Conservation (phyloP, 768 basidiomycete genomes). For the Suillus bovinus region DNA sequence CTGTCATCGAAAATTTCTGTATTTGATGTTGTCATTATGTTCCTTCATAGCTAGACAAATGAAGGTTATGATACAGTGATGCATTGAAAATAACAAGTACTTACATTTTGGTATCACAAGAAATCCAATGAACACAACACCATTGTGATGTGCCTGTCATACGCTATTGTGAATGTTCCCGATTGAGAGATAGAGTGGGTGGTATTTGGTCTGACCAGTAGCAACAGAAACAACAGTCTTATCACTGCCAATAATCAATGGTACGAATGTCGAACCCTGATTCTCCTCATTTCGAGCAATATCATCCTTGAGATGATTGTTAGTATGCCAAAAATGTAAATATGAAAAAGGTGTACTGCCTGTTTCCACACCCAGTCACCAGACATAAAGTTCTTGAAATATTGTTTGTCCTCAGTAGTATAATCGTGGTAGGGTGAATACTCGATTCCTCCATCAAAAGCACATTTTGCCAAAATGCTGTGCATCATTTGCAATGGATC, state of each 20-base stretch:
- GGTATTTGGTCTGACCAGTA: background rate
- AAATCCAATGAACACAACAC: background rate
- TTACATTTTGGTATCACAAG: background rate
- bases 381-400: constrained; percentile 15
- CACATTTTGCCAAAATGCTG: constrained; percentile 22
- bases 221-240: background rate
- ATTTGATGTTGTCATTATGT: background rate
- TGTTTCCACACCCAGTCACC: constrained; percentile 17
- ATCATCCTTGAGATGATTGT: constrained; percentile 6
- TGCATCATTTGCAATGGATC: constrained; percentile 17
- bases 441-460: constrained; percentile 23
- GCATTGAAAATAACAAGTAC: background rate
- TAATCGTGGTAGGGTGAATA: constrained; percentile 17
- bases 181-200: background rate
- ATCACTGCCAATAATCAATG: constrained; percentile 13
- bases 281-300: constrained; percentile 18
- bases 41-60: background rate
- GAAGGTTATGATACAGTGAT: background rate
- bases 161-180: background rate
- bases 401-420: background rate
- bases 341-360: constrained; percentile 7
- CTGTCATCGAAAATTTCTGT: constrained; percentile 25
- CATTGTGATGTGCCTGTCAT: background rate
- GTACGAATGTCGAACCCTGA: constrained; percentile 24
- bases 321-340: constrained; percentile 2